A percentile compares a stretch with the other conserved stretches of the same genome.
Conservation (phyloP, 2,329 filamentous ascomycete species). For the Exophiala oligosperma region DNA sequence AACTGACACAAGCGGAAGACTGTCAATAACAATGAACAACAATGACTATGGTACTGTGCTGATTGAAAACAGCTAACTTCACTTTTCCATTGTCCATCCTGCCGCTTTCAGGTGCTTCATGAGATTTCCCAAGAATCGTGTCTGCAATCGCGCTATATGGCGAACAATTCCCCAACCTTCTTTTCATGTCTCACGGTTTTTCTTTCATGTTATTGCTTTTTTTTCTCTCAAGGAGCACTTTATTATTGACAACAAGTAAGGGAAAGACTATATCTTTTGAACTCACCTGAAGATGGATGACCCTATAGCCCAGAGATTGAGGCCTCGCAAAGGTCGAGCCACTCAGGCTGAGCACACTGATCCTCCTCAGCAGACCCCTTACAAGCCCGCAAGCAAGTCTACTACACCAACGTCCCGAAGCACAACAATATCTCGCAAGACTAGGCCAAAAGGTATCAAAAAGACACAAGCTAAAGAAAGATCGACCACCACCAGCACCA, state of each 20-base stretch:
- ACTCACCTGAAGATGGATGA: not conserved
- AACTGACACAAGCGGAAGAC: not conserved
- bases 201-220: not conserved
- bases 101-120: conserved; percentile 8
- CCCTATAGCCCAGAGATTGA: not conserved
- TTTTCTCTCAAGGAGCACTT: not conserved
- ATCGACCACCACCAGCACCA: too few species aligned
- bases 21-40: conserved; percentile 9
- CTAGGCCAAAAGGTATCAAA: too few species aligned
- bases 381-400: not conserved
- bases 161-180: not conserved
- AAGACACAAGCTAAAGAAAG: too few species aligned
- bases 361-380: not conserved
- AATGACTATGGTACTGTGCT: not conserved
- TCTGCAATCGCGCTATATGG: not conserved
- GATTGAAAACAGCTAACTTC: conserved; percentile 11
- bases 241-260: not conserved
- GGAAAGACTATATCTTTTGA: too few species aligned
- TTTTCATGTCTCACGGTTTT: not conserved
- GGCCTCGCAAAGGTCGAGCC: not conserved
- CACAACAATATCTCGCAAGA: not conserved
- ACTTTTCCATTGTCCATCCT: not conserved
- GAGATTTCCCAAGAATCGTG: conserved; percentile 6
- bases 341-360: not conserved
- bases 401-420: not conserved